Conservation (phyloP, 1,139 yeast genomes). For the Debaryomyces sp. region DNA sequence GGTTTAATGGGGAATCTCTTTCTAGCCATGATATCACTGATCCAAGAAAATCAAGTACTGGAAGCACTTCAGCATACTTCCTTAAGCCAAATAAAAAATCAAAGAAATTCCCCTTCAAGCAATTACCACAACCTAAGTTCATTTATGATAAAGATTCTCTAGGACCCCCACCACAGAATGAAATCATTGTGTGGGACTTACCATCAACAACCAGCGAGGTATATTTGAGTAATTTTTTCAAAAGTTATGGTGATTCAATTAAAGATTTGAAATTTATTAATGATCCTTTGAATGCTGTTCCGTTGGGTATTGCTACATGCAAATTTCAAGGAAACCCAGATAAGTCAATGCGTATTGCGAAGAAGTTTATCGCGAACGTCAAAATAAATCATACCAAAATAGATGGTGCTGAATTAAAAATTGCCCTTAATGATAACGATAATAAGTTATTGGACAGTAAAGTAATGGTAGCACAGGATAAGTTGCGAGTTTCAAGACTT, state of each 20-base stretch:
- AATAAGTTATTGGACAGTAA: constrained; percentile 32
- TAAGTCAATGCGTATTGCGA: constrained; percentile 51
- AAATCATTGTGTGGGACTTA: constrained; percentile 70
- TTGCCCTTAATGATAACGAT: constrained; percentile 42
- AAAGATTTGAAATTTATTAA: constrained; percentile 59
- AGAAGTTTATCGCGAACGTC: constrained; percentile 31
- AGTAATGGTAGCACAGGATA: constrained; percentile 35
- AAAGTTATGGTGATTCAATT: constrained; percentile 59
- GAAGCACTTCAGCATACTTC: constrained; percentile 32
- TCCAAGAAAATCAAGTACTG: constrained; percentile 34
- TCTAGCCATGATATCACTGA: constrained; percentile 24
- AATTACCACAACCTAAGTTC: constrained; percentile 56
- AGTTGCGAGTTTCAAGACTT: constrained; percentile 25
- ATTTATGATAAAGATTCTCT: constrained; percentile 69
- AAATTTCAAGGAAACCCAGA: constrained; percentile 63
- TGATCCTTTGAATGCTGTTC: constrained; percentile 80
- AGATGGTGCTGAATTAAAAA: constrained; percentile 42
- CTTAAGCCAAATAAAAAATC: constrained; percentile 46
- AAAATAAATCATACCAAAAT: constrained; percentile 34
- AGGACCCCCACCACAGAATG: constrained; percentile 75
- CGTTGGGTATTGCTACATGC: constrained; percentile 72
- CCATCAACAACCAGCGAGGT: constrained; percentile 51
- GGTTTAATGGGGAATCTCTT: constrained; percentile 36
- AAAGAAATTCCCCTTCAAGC: constrained; percentile 48
- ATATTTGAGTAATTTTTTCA: constrained; percentile 54